Conservation (phyloP, 441 rosid genomes). For the Kokia cookei region DNA sequence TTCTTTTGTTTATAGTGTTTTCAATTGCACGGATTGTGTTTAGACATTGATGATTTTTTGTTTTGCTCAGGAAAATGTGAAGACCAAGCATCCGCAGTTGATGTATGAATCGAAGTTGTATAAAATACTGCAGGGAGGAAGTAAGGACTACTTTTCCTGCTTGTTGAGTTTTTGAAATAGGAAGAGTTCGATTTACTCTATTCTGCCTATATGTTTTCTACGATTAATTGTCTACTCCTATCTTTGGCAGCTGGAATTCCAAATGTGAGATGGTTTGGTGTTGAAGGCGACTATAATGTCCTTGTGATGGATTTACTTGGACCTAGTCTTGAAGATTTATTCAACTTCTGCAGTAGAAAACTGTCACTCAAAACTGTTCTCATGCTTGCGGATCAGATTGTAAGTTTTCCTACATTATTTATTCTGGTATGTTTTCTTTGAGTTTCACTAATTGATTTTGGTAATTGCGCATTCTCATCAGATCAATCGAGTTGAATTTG, state of each 20-base stretch:
- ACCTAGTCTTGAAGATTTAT: slow-evolving; percentile 95
- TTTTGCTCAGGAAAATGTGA: slow-evolving; percentile 62
- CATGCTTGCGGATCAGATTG: slow-evolving; percentile 99
- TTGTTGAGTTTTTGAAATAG: background rate
- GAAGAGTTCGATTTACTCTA: background rate
- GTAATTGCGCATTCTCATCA: slow-evolving; percentile 13
- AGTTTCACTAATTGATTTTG: background rate
- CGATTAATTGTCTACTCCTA: background rate
- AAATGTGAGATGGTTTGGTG: slow-evolving; percentile 91
- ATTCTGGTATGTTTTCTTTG: background rate
- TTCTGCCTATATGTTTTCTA: background rate
- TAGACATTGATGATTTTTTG: background rate
- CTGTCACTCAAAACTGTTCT: slow-evolving; percentile 90
- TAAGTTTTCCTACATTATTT: slow-evolving; percentile 14
- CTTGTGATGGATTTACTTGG: slow-evolving; percentile 97
- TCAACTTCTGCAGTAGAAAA: slow-evolving; percentile 92
- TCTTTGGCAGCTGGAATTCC: slow-evolving; percentile 80
- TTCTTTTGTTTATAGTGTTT: background rate
- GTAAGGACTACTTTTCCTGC: slow-evolving; percentile 31
- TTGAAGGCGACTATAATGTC: slow-evolving; percentile 93
- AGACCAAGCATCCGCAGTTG: slow-evolving; percentile 89
- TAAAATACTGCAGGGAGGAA: slow-evolving; percentile 85
- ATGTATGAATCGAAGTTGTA: slow-evolving; percentile 77
- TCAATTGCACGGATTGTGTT: background rate
- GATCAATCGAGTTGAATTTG: slow-evolving; percentile 92